These are phyloP conservation scores for Pichia sp. DNA, from an alignment of 1,139 yeast genomes.

Conservation along the genomic window DNA sequence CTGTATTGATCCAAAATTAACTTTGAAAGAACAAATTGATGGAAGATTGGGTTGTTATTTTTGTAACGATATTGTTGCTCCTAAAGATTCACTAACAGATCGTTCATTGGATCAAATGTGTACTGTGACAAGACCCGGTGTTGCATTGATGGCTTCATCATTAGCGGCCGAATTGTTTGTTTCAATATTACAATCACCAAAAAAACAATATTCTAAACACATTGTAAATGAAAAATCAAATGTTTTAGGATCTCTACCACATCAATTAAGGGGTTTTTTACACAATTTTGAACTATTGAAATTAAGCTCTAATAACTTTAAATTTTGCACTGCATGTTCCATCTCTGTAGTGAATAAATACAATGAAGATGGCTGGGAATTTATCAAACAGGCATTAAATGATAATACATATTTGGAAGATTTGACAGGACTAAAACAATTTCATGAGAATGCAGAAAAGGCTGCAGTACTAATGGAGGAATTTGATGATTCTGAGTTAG, in stretches of 20 bases:
- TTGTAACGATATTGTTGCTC: conserved; percentile 94
- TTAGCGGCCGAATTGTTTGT: conserved; percentile 80
- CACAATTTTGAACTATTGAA: conserved; percentile 58
- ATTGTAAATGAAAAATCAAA: conserved; percentile 25
- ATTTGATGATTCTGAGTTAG: conserved; percentile 33
- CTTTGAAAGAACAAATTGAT: conserved; percentile 23
- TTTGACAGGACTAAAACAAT: conserved; percentile 66
- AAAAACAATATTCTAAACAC: conserved; percentile 43
- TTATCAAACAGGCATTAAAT: conserved; percentile 63
- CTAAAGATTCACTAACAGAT: conserved; percentile 76
- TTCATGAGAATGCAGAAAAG: conserved; percentile 68
- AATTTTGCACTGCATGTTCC: conserved; percentile 84
- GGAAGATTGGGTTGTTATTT: conserved; percentile 80
- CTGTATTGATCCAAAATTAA: conserved; percentile 23
- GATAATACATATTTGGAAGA: conserved; percentile 64
- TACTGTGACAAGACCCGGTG: conserved; percentile 96
- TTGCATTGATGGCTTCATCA: conserved; percentile 81
- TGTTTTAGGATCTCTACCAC: conserved; percentile 71
- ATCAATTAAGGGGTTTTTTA: conserved; percentile 83
- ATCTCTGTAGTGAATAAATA: conserved; percentile 45
- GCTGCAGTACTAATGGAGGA: conserved; percentile 44
- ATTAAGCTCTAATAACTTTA: conserved; percentile 65
- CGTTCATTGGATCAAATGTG: conserved; percentile 96
- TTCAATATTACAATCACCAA: conserved; percentile 64
- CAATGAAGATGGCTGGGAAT: conserved; percentile 63